Percentiles rank a stretch among this genome's conserved stretches.
These are phyloP conservation scores for Rheum nobile DNA, from an alignment of 148 eudicot species.

Conservation along the genomic window DNA sequence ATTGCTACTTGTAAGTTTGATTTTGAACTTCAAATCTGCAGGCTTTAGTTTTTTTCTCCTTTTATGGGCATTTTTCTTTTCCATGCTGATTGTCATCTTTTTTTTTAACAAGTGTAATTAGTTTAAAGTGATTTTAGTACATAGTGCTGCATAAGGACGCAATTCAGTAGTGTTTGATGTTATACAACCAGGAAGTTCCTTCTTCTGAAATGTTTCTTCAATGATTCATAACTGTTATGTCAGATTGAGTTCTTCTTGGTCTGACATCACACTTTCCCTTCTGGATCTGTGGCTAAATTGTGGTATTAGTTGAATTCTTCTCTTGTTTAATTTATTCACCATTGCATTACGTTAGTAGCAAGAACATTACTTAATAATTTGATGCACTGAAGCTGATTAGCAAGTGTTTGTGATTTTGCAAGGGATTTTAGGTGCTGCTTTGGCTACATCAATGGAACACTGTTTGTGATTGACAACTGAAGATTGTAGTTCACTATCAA, in stretches of 20 bases:
- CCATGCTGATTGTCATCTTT: no score
- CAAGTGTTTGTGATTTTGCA: not conserved
- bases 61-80: not conserved
- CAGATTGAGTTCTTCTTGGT: no score
- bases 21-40: not conserved
- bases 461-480: not conserved
- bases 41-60: not conserved
- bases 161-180: no score
- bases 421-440: not conserved
- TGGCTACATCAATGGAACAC: not conserved
- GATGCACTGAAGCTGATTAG: not conserved
- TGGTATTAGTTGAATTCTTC: not conserved
- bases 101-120: no score
- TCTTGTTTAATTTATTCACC: not conserved
- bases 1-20: constrained; percentile 3
- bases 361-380: not conserved
- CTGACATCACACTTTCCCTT: not conserved
- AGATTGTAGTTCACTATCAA: not conserved
- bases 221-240: no score
- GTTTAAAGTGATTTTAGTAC: no score
- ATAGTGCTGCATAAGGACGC: no score
- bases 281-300: not conserved
- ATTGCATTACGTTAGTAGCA: not conserved
- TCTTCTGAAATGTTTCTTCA: no score
- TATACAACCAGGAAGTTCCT: no score